phyloP scores from a whole-genome alignment of 257 asterid genomes.

The Lycium ferocissimum region DNA sequence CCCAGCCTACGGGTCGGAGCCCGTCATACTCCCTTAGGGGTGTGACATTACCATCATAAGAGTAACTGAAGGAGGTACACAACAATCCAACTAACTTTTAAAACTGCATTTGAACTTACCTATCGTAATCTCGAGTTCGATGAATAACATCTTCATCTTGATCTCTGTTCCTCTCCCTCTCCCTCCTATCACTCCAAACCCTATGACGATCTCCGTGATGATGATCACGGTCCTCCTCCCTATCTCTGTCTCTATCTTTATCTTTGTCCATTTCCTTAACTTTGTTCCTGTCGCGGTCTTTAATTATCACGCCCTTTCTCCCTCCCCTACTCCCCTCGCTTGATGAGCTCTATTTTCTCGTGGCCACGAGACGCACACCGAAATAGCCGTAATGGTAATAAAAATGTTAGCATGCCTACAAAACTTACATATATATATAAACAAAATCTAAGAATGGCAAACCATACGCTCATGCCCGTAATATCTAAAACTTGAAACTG shows the following conservation, averaged over 20 bases:
- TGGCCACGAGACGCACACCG: constrained; percentile 60
- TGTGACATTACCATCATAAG: background rate
- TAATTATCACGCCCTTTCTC: constrained; percentile 46
- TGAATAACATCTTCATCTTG: constrained; percentile 65
- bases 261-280: constrained; percentile 48
- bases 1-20: no score
- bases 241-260: constrained; percentile 56
- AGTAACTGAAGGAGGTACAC: background rate
- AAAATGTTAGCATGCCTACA: background rate
- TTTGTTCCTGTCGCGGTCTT: constrained; percentile 44
- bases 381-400: constrained; percentile 32
- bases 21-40: no score
- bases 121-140: constrained; percentile 72
- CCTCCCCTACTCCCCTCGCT: constrained; percentile 52
- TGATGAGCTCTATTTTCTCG: constrained; percentile 53
- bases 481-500: constrained; percentile 14
- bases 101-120: constrained; percentile 49
- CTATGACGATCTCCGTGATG: constrained; percentile 72
- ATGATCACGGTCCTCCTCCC: constrained; percentile 67
- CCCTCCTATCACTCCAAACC: constrained; percentile 73
- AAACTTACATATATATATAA: constrained; percentile 11
- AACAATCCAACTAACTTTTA: constrained; percentile 23
- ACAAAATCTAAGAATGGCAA: background rate
- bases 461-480: background rate
- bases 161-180: constrained; percentile 73